Evolutionary conservation across 768 basidiomycete genomes (phyloP), one percentile per base, ranked within the genome.

Genomic region (Mycena belliarum): DNA sequence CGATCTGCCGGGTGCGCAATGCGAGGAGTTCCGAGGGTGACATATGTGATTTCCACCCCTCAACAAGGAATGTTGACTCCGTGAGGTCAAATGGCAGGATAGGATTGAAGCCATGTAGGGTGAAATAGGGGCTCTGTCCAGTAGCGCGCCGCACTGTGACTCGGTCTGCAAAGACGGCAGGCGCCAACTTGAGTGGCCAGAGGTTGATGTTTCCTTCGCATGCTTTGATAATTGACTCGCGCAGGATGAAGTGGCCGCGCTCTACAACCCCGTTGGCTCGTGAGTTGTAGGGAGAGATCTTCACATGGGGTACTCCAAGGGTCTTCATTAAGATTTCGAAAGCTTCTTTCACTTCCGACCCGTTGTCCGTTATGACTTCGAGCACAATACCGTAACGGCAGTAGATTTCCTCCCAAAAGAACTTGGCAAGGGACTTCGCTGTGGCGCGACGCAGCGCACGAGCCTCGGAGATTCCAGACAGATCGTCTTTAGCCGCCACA

Each of bases 321-420:
- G 29, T 44, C 0, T 35, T 3, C 55, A 57, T 49, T 1, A 57
- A 33, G 0, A 57, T 0, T 7, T 3, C 35, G 44, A 65, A 65
- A 0, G 66, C 65, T 29, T 59, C 64, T 28, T 56, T 62, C 4
- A 61, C 51, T 28, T 62, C 65, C 4, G 63, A 40, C 3, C 72
- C 70, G 53, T 73, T 73, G 20, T 73, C 72, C 2, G 72, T 70
- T 12, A 62, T 59, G 6, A 73, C 57, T 28, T 68, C 37, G 0
- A 49, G 55, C 0, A 70, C 42, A 0, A 58, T 55, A 18, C 73
- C 73, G 41, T 71, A 74, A 3, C 69, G 55, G 48, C 69, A 72
- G 20, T 73, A 64, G 1, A 73, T 65, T 11, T 74, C 58, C 43
- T 74, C 69, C 63, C 66, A 71, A 14, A 75, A 63, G 46, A 73